phyloP scores from a whole-genome alignment of 805 yeast genomes.

The Wickerhamiella parazyma region DNA sequence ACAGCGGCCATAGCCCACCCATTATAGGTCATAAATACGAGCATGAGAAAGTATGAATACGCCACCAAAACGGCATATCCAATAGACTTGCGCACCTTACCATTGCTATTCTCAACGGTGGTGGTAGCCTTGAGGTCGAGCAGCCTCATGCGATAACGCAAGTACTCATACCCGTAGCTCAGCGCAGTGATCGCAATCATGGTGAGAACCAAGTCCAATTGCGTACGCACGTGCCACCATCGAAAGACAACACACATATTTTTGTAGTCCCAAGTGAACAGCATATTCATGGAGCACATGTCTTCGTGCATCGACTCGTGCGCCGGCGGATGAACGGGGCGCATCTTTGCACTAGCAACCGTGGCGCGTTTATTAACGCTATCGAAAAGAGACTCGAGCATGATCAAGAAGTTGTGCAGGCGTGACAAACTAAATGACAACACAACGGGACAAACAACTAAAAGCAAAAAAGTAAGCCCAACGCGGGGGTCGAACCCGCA shows the following conservation, averaged over 20 bases:
- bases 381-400: too few relatives aligned
- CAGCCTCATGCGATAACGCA: constrained; percentile 26
- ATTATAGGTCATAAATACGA: constrained; percentile 75
- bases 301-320: neutral
- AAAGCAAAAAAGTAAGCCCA: neutral
- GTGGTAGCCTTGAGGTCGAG: constrained; percentile 14
- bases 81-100: constrained; percentile 12
- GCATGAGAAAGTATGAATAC: constrained; percentile 41
- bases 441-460: neutral
- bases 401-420: too few relatives aligned
- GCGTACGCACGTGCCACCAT: constrained; percentile 66
- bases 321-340: neutral
- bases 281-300: constrained; percentile 32
- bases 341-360: neutral
- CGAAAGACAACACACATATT: constrained; percentile 59
- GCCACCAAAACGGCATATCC: constrained; percentile 21
- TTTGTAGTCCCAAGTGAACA: constrained; percentile 65
- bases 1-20: constrained; percentile 72
- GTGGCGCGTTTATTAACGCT: too few relatives aligned
- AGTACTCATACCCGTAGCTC: constrained; percentile 47
- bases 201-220: constrained; percentile 38
- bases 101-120: neutral
- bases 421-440: too few relatives aligned
- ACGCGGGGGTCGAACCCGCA: constrained; percentile 1
- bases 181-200: constrained; percentile 36